These are phyloP conservation scores for Melampsora americana DNA, from an alignment of 1,284 basidiomycete species.

Conservation along the genomic window DNA sequence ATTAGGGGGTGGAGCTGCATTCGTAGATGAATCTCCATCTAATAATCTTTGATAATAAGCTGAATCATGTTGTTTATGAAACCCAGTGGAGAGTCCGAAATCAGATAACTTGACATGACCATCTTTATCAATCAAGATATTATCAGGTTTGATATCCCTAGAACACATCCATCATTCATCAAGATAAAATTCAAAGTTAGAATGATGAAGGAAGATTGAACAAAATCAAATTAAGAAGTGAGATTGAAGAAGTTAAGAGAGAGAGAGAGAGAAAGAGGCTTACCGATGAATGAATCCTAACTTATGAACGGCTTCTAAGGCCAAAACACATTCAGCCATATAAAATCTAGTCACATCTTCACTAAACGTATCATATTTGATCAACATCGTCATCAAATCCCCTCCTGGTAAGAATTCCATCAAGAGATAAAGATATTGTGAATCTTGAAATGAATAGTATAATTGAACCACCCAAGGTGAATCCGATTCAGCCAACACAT, in stretches of 20 bases:
- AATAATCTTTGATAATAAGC: constrained; percentile 91
- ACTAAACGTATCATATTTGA: constrained; percentile 98
- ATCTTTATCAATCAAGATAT: constrained; percentile 90
- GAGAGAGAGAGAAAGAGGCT: constrained; percentile 50
- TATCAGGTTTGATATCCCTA: constrained; percentile 95
- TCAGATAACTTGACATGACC: constrained; percentile 94
- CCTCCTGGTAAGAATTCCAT: constrained; percentile 99
- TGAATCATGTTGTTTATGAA: constrained; percentile 90
- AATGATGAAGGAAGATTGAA: constrained; percentile 24
- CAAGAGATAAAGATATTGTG: constrained; percentile 90
- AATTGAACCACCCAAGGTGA: constrained; percentile 97
- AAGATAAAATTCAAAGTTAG: neutral
- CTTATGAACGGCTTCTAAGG: constrained; percentile 96
- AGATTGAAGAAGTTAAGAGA: neutral
- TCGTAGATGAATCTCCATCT: constrained; percentile 57
- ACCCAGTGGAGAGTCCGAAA: constrained; percentile 89
- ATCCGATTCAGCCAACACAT: constrained; percentile 94
- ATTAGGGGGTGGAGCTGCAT: constrained; percentile 13
- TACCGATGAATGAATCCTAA: constrained; percentile 98
- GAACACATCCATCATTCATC: constrained; percentile 9
- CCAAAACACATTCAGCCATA: constrained; percentile 96
- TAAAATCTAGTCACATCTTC: constrained; percentile 99
- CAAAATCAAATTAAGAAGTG: neutral
- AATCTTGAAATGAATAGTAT: constrained; percentile 98
- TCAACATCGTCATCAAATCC: constrained; percentile 97